Percentiles rank a stretch among this genome's conserved stretches.
Evolutionary conservation across 1,139 yeast genomes (phyloP).

Genomic region (Lodderomyces theae): DNA sequence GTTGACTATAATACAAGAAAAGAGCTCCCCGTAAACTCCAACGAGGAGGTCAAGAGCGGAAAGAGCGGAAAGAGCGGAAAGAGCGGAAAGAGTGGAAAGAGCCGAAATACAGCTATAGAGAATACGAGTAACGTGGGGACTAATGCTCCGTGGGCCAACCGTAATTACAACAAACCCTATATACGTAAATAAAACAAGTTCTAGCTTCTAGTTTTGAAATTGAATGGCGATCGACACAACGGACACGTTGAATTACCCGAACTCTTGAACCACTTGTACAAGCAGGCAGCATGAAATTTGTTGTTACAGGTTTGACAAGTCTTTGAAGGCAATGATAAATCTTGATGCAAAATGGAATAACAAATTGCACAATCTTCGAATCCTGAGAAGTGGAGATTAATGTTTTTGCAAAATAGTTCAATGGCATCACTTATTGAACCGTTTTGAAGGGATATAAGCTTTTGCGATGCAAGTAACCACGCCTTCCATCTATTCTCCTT

Average conservation of each 20-base stretch:
- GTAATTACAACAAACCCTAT: neutral
- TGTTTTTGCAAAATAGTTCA: conserved; percentile 77
- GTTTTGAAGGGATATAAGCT: conserved; percentile 67
- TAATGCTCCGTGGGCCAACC: conserved; percentile 42
- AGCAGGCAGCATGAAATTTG: conserved; percentile 95
- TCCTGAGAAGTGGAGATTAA: conserved; percentile 80
- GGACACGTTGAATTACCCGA: conserved; percentile 93
- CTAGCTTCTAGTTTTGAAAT: conserved; percentile 32
- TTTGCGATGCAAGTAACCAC: conserved; percentile 89
- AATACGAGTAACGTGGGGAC: neutral
- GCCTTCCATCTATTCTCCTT: conserved; percentile 93
- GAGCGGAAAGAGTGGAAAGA: too few relatives aligned
- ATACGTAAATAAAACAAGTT: neutral
- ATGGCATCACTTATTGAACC: conserved; percentile 83
- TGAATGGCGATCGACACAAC: conserved; percentile 78
- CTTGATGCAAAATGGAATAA: conserved; percentile 86
- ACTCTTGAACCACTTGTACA: conserved; percentile 96
- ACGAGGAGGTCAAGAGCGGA: conserved; percentile 9
- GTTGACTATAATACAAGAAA: conserved; percentile 11
- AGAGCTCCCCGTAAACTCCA: conserved; percentile 26
- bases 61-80: too few relatives aligned
- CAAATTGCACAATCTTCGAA: conserved; percentile 97
- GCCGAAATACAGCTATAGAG: conserved; percentile 30
- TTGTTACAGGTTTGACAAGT: conserved; percentile 87
- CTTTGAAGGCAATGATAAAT: conserved; percentile 86